Evolutionary conservation across 1,284 basidiomycete genomes (phyloP).

Genomic region (Austroboletus novae-zelandiae): DNA sequence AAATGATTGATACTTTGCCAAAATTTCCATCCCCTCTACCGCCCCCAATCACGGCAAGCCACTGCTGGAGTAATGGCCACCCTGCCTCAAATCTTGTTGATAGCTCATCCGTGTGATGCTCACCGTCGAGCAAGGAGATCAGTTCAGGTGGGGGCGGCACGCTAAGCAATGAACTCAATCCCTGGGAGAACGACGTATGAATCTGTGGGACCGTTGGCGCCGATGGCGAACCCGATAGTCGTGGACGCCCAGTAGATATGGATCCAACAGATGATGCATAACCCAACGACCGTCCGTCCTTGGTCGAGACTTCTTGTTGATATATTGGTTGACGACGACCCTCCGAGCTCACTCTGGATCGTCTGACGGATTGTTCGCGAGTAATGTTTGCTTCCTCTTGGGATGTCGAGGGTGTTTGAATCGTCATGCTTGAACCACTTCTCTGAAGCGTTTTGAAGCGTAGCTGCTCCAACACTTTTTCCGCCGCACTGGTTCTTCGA

Average conservation of each 20-base stretch:
- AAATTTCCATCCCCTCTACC: constrained; percentile 48
- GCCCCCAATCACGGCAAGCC: constrained; percentile 66
- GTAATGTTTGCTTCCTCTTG: constrained; percentile 13
- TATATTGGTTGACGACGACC: constrained; percentile 25
- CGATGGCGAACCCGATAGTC: constrained; percentile 46
- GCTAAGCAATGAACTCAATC: constrained; percentile 14
- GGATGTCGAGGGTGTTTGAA: constrained; percentile 18
- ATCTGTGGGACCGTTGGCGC: constrained; percentile 34
- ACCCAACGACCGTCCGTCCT: constrained; percentile 21
- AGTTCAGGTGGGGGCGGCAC: constrained; percentile 50
- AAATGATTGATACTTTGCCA: constrained; percentile 52
- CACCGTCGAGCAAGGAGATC: constrained; percentile 71
- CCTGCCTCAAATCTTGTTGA: constrained; percentile 79
- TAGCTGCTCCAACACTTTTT: constrained; percentile 56
- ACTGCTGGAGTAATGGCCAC: constrained; percentile 80
- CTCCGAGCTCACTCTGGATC: constrained; percentile 32
- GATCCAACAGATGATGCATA: constrained; percentile 24
- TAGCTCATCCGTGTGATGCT: constrained; percentile 90
- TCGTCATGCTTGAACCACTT: constrained; percentile 34
- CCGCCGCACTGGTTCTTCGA: constrained; percentile 54
- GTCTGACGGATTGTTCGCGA: constrained; percentile 20
- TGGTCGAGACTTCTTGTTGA: constrained; percentile 25
- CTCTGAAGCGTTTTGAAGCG: constrained; percentile 49
- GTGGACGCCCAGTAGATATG: constrained; percentile 41
- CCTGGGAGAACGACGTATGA: constrained; percentile 29